Conservation (phyloP, 305 asterid genomes). For the Ilex paraguariensis region DNA sequence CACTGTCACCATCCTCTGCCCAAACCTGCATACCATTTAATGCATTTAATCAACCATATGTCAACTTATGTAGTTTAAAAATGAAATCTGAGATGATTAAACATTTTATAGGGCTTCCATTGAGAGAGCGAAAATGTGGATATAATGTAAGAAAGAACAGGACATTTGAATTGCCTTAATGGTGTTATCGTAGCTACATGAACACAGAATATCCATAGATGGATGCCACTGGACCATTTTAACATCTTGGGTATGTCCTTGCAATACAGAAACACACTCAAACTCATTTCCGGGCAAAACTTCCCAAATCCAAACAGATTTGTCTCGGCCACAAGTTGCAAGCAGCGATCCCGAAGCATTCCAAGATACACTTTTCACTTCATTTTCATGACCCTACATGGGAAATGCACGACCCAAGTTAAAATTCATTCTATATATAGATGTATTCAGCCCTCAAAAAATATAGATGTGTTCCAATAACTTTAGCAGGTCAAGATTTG, state of each 20-base stretch:
- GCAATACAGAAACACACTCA: conserved; percentile 73
- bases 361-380: conserved; percentile 89
- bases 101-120: no score
- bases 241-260: conserved; percentile 92
- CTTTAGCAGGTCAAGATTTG: no score
- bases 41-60: not conserved
- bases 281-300: conserved; percentile 70
- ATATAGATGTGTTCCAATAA: no score
- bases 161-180: conserved; percentile 46
- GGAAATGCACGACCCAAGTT: not conserved
- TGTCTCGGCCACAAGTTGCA: conserved; percentile 95
- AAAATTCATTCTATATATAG: not conserved
- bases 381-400: conserved; percentile 88
- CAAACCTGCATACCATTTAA: conserved; percentile 46
- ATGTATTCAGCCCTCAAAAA: not conserved
- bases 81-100: no score
- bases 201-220: conserved; percentile 55
- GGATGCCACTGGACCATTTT: conserved; percentile 96
- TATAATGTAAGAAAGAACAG: no score
- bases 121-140: no score
- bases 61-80: no score
- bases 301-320: conserved; percentile 96
- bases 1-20: conserved; percentile 65
- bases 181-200: conserved; percentile 88
- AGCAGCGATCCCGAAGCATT: conserved; percentile 71